Conservation (phyloP, 352 stramenopile genomes). For the Nothophytophthora sp. region DNA sequence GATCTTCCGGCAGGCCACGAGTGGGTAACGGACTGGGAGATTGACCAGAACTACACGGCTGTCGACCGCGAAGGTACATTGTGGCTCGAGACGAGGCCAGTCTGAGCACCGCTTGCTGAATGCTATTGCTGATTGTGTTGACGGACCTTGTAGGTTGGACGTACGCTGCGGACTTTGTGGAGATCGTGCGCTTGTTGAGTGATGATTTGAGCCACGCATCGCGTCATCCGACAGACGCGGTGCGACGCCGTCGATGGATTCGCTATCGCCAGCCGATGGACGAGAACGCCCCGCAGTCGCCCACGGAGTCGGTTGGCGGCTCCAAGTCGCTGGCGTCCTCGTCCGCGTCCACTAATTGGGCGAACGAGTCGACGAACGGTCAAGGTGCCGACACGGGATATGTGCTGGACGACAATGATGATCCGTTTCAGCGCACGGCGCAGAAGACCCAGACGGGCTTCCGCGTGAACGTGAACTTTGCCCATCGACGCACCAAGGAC, state of each 20-base stretch:
- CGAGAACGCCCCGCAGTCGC: constrained; percentile 45
- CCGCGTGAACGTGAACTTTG: constrained; percentile 85
- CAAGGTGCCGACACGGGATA: constrained; percentile 32
- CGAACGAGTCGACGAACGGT: constrained; percentile 33
- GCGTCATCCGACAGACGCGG: constrained; percentile 73
- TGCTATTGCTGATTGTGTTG: not conserved
- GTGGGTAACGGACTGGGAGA: constrained; percentile 84
- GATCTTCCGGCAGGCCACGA: constrained; percentile 71
- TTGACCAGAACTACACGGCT: constrained; percentile 78
- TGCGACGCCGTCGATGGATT: constrained; percentile 81
- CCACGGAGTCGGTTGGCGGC: constrained; percentile 42
- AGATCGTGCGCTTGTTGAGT: constrained; percentile 70
- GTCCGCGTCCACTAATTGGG: constrained; percentile 50
- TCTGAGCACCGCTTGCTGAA: not conserved
- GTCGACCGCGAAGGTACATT: constrained; percentile 64
- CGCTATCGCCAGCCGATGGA: constrained; percentile 64
- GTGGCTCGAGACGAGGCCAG: not conserved
- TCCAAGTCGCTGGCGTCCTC: constrained; percentile 43
- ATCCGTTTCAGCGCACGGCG: constrained; percentile 85
- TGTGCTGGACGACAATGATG: constrained; percentile 66
- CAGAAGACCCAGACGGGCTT: constrained; percentile 88
- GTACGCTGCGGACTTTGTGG: constrained; percentile 81
- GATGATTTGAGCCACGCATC: constrained; percentile 87
- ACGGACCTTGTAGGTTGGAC: constrained; percentile 51
- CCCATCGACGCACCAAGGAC: constrained; percentile 79